Percentiles rank a stretch among this genome's conserved stretches.
These are phyloP conservation scores for Rhizophagus prolifer DNA, from an alignment of 192 early-diverging fungal species.

Conservation along the genomic window DNA sequence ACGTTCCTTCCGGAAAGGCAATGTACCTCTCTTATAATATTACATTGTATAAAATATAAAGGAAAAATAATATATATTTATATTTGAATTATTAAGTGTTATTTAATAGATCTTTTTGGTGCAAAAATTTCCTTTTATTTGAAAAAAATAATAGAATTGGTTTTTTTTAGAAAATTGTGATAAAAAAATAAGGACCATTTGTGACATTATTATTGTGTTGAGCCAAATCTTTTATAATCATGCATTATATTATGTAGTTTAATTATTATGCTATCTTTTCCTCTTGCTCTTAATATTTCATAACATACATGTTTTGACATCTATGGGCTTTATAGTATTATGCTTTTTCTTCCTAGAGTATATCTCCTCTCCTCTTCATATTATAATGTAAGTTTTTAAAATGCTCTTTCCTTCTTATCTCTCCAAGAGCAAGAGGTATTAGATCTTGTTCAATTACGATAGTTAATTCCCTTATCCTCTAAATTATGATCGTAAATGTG, in stretches of 20 bases:
- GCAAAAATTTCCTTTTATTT: not conserved
- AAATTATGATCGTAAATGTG: not conserved
- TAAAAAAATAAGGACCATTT: not conserved
- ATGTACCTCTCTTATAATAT: not conserved
- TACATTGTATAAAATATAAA: constrained; percentile 1
- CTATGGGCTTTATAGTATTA: too few species aligned
- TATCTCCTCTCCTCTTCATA: too few species aligned
- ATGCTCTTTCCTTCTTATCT: too few species aligned
- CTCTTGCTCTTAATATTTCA: too few species aligned
- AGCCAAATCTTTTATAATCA: too few species aligned
- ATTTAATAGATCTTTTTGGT: not conserved
- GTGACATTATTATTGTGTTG: too few species aligned
- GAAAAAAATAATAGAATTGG: not conserved
- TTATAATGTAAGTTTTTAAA: too few species aligned
- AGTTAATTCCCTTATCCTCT: not conserved
- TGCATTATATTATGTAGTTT: too few species aligned
- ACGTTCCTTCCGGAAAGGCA: not conserved
- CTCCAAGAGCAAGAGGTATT: too few species aligned
- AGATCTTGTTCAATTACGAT: not conserved
- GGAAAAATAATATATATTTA: not conserved
- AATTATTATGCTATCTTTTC: too few species aligned
- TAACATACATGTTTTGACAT: too few species aligned
- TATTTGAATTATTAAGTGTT: not conserved
- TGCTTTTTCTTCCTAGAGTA: too few species aligned
- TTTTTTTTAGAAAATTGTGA: not conserved